Base-by-base conservation (phyloP, 208 protist species). In the Phytomonas francai region DNA sequence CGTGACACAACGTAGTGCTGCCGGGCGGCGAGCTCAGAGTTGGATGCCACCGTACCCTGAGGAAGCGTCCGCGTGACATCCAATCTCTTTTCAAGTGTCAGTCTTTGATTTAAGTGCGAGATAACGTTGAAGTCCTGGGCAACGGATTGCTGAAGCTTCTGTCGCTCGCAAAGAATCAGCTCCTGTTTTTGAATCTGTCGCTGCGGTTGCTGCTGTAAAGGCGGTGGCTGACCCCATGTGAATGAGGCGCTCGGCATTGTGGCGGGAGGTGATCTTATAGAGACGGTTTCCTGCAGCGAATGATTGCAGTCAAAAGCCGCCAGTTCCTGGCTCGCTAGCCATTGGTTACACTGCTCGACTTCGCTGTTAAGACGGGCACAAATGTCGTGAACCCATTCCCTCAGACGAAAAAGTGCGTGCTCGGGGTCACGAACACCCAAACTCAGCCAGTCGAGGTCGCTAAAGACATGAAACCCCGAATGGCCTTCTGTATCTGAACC, bases 61-160 rank as follows among this genome's bases (percentile, higher is more conserved):
- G 79, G 74, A 56, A 91, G 88, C 22, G 85, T 91, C 19, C 71
- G 65, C 45, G 61, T 74, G 27, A 89, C 62, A 70, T 91, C 85
- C 0, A 94, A 80, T 7, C 73, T 70, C 11, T 39, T 73, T 71
- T 92, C 85, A 4, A 94, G 74, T n/a, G 68, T 33, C n/a, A 94
- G 73, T 14, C 85, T 79, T 71, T 83, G 80, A 56, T 94, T 81
- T 60, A 81, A 79, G 36, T 79, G 72, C 57, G 82, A 73, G 22
- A 80, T 73, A 31, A 67, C 76, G 69, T 86, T 79, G 36, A 87
- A 81, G 19, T 84, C 72, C 62, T 72, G 76, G 66, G 25, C 76
- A 81, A 33, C 77, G 16, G 34, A 70, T 45, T 54, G 71, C 54
- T 73, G 59, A 51, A 58, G 49, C 56, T 73, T 33, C 51, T 67